Conservation (phyloP, 192 early-diverging fungal genomes). For the Coemansia sp. region DNA sequence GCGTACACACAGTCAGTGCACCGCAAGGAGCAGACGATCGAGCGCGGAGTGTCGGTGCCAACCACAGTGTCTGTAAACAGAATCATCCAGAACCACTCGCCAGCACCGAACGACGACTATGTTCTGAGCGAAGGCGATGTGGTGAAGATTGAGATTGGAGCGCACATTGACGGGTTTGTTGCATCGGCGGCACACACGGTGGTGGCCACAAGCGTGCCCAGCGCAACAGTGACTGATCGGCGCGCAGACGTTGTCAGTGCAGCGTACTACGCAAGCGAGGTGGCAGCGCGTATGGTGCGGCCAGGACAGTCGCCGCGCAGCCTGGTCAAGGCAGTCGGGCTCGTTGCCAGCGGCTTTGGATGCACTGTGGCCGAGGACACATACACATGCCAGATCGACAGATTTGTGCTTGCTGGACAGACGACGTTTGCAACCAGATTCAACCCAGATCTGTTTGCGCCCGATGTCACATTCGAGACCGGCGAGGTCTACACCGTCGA, state of each 20-base stretch:
- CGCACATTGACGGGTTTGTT: slow-evolving; percentile 91
- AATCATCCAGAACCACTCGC: slow-evolving; percentile 76
- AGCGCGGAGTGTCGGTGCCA: slow-evolving; percentile 81
- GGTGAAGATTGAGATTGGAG: slow-evolving; percentile 89
- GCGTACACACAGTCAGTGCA: slow-evolving; percentile 60
- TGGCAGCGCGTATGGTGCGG: slow-evolving; percentile 73
- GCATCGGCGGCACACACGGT: slow-evolving; percentile 80
- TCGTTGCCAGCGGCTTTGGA: slow-evolving; percentile 58
- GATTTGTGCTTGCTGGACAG: slow-evolving; percentile 68
- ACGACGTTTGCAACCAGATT: slow-evolving; percentile 63
- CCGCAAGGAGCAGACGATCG: slow-evolving; percentile 59
- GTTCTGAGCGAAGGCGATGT: slow-evolving; percentile 74
- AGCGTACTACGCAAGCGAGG: slow-evolving; percentile 81
- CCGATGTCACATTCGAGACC: slow-evolving; percentile 68
- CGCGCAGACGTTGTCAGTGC: slow-evolving; percentile 80
- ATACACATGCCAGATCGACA: slow-evolving; percentile 69
- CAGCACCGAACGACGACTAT: slow-evolving; percentile 63
- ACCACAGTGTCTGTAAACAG: slow-evolving; percentile 83
- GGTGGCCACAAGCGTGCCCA: slow-evolving; percentile 65
- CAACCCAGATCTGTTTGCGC: slow-evolving; percentile 58
- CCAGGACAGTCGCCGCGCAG: slow-evolving; percentile 67
- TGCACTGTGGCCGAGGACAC: slow-evolving; percentile 71
- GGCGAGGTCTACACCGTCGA: slow-evolving; percentile 75
- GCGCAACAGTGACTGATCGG: slow-evolving; percentile 62
- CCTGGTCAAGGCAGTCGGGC: slow-evolving; percentile 62